Base-by-base conservation (phyloP, 1,139 yeast species). In the Saccharomyces hybrid region DNA sequence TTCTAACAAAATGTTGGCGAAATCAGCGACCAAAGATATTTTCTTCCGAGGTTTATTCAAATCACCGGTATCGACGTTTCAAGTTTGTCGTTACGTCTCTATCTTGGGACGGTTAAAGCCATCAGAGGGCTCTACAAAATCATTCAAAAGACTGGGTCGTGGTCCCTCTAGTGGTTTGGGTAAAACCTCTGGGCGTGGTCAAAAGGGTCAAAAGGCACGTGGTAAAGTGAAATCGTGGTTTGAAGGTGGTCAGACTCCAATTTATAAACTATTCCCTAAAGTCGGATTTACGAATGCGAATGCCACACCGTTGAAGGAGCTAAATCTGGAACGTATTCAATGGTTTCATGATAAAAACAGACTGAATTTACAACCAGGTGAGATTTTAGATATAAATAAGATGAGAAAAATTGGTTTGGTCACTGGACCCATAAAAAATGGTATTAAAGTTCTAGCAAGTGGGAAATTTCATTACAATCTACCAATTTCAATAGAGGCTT, bases 181-280 rank as follows among this genome's bases (percentile, higher is more conserved):
- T 75, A 90, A 91, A 73, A 93, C 98, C 1, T 83, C 98, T 2
- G 96, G 97, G 51, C 81, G 99, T 71, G 99, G 99, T 77, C 97
- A 89, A 69, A 95, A 91, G 74, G 99, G 99, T 82, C 99, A 93
- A 71, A 91, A 91, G 74, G 97, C 98, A 12, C 82, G 98, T 73
- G 88, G 93, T 41, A 82, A 84, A 53, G 95, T 91, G 24, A 93
- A 91, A 56, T 82, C 86, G 59, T 89, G 96, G 93, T 88, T 91
- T 70, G 99, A 93, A 76, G 99, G 99, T 81, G 99, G 99, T 68
- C 99, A 93, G 71, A 93, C 99, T 0, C 98, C 98, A 26, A 85
- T 85, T 64, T 87, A 83, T 68, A 87, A 87, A 71, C 75, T 90
- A 58, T 89, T 90, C 71, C 98, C 98, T 53, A 91, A 93, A 70